Percentiles rank a stretch among this genome's conserved stretches.
These are phyloP conservation scores for Tetrahymena borealis DNA, from an alignment of 73 alveolate species.

Conservation along the genomic window DNA sequence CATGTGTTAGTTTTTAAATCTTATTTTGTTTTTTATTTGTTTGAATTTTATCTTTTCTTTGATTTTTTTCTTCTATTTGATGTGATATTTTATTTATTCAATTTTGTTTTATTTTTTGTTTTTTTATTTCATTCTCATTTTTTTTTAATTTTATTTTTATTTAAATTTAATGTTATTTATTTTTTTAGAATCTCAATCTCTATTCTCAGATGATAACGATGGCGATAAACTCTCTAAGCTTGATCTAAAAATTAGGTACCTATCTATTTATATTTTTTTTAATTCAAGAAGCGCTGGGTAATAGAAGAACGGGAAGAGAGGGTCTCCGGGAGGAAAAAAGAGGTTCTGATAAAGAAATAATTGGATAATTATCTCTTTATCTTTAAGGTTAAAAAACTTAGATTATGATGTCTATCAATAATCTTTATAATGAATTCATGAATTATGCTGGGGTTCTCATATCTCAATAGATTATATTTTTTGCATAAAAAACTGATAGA, in stretches of 20 bases:
- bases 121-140: background rate
- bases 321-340: background rate
- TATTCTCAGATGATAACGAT: background rate
- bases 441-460: background rate
- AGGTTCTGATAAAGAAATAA: background rate
- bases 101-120: background rate
- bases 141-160: background rate
- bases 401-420: background rate
- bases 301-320: background rate
- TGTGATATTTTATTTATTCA: background rate
- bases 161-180: no score
- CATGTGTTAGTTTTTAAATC: no score
- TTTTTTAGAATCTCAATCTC: background rate
- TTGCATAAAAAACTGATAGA: background rate
- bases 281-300: constrained; percentile 4
- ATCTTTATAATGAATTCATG: background rate
- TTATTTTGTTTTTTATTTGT: background rate
- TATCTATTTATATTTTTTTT: background rate
- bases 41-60: background rate
- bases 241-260: background rate
- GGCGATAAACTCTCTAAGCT: background rate
- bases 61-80: background rate
- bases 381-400: background rate
- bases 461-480: background rate
- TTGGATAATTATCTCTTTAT: background rate